phyloP scores from a whole-genome alignment of 768 basidiomycete genomes.

The Gyrodon lividus region DNA sequence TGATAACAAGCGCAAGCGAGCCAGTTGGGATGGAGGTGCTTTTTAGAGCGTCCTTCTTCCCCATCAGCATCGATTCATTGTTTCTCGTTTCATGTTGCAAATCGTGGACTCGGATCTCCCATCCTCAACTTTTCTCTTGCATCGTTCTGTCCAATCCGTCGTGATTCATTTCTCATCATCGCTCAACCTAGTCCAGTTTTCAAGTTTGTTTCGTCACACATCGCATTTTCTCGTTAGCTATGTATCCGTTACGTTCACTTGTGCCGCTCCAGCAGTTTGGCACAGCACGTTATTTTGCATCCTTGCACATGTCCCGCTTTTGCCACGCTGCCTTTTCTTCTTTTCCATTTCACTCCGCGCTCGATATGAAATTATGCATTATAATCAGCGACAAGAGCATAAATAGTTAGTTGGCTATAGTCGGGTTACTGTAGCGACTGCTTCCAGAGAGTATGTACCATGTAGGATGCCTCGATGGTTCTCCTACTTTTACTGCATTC shows the following conservation, averaged over 20 bases:
- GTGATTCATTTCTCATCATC: slow-evolving; percentile 4
- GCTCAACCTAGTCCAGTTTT: background rate
- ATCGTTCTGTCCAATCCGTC: slow-evolving; percentile 10
- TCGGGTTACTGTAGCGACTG: slow-evolving; percentile 24
- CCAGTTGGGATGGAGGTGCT: slow-evolving; percentile 53
- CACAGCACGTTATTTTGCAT: slow-evolving; percentile 13
- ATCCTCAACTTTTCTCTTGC: background rate
- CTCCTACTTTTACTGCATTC: slow-evolving; percentile 1
- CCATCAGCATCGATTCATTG: background rate
- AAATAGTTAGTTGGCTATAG: slow-evolving; percentile 26
- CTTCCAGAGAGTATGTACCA: background rate
- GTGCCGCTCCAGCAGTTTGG: slow-evolving; percentile 8
- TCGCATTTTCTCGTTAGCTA: slow-evolving; percentile 9
- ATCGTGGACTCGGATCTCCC: slow-evolving; percentile 5
- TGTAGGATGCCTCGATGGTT: background rate
- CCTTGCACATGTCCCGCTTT: slow-evolving; percentile 8
- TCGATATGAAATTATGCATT: slow-evolving; percentile 26
- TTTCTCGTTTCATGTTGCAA: slow-evolving; percentile 2
- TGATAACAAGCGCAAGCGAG: slow-evolving; percentile 57
- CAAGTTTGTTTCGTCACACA: background rate
- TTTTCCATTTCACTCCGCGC: background rate
- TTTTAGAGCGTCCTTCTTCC: slow-evolving; percentile 19
- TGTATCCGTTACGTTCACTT: slow-evolving; percentile 20
- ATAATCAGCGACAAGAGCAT: slow-evolving; percentile 25
- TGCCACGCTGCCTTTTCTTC: background rate